A percentile compares a stretch with the other conserved stretches of the same genome.
phyloP scores from a whole-genome alignment of 805 yeast genomes.

The Zygosaccharomyces pseudorouxii region DNA sequence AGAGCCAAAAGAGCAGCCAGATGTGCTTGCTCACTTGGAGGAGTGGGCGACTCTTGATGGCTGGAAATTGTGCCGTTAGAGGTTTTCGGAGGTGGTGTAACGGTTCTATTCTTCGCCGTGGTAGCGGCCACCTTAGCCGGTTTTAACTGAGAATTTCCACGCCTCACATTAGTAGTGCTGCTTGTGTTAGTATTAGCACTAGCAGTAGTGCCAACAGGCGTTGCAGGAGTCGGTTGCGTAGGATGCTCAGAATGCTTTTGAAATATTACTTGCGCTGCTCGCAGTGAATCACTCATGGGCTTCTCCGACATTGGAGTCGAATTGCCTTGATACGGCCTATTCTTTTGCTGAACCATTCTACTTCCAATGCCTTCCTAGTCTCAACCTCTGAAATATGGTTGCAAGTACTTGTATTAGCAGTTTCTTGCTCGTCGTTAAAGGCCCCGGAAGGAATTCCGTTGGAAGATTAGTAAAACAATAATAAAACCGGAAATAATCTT shows the following conservation, averaged over 20 bases:
- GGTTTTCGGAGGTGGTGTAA: background rate
- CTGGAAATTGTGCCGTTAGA: background rate
- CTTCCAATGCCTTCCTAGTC: background rate
- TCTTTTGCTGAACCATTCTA: conserved; percentile 10
- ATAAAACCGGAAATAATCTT: background rate
- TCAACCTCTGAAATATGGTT: background rate
- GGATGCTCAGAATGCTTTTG: conserved; percentile 22
- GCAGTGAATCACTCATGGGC: conserved; percentile 24
- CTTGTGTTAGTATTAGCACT: background rate
- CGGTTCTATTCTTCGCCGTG: background rate
- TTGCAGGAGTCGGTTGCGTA: background rate
- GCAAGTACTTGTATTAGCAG: background rate
- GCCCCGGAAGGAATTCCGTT: background rate
- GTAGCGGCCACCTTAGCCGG: conserved; percentile 1
- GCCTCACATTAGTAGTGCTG: background rate
- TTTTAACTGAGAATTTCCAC: background rate
- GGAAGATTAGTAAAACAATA: background rate
- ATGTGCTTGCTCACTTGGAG: conserved; percentile 10
- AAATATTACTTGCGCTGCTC: conserved; percentile 32
- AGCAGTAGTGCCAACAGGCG: background rate
- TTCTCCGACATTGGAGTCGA: conserved; percentile 14
- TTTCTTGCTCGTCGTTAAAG: background rate
- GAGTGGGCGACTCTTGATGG: background rate
- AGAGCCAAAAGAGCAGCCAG: conserved; percentile 29
- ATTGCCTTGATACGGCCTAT: conserved; percentile 9